Evolutionary conservation across 2,329 filamentous ascomycete genomes (phyloP), one percentile per base, ranked within the genome.

Genomic region (Stromatinia cepivora): DNA sequence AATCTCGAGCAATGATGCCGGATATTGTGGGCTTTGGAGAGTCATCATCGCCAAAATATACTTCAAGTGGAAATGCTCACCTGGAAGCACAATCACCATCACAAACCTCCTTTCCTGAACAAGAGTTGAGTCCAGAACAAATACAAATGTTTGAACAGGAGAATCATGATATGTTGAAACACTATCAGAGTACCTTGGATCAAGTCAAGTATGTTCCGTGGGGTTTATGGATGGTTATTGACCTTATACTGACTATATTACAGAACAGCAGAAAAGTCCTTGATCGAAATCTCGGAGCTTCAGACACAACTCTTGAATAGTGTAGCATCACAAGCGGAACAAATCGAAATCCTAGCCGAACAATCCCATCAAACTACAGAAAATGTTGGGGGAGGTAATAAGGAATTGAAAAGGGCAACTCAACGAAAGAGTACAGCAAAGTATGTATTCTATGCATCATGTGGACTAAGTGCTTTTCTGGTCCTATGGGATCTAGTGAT

Each of bases 121-220:
- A 80, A 64, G 81, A 87, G 54, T 82, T 97, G 71, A 92, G 91
- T 25, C 85, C 89, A 31, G 93, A 97, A 78, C 94, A 98, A 80
- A 83, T 95, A 66, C 94, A 97, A 79, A 87, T 97, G 78, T 98
- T 99, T 81, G 94, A 94, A 75, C 87, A 93, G 80, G 94, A 96
- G 78, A 97, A 98, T 78, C 90, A 93, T 79, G 90, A 92, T 72
- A 93, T 99, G 89, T 85, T 98, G 75, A 92, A 91, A 79, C 92
- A 97, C 80, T 97, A 96, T 80, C 93, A 97, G 80, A 93, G 91
- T 81, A 93, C 92, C n/a, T 83, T 98, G 78, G 91, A 94, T 79
- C 95, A 98, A 85, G 93, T 98, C 74, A 92, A 91, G 92, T 96
- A 86, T 67, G 91, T 59, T 20, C 2, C 17, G 28, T 22, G 4